phyloP scores from a whole-genome alignment of 2,329 filamentous ascomycete species.

The Fusarium sp. region DNA sequence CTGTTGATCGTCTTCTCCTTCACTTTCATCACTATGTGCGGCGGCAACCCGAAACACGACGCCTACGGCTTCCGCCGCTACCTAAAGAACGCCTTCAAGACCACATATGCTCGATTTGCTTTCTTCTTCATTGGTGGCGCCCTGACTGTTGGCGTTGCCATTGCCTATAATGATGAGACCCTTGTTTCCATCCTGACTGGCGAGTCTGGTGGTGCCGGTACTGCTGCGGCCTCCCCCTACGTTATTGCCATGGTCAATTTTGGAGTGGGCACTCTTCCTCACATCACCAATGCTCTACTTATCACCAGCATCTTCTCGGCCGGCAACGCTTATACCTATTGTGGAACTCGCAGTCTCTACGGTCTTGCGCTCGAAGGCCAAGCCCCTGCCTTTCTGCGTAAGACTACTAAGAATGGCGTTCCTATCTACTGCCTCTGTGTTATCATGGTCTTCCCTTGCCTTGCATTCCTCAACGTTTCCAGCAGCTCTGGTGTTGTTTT shows the following conservation, averaged over 20 bases:
- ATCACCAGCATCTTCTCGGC: constrained; percentile 55
- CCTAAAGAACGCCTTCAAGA: constrained; percentile 66
- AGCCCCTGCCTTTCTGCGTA: constrained; percentile 64
- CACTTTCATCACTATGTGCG: constrained; percentile 72
- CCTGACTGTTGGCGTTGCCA: constrained; percentile 72
- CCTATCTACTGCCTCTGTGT: constrained; percentile 70
- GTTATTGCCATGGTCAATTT: constrained; percentile 64
- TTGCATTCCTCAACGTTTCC: constrained; percentile 66
- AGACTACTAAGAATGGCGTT: constrained; percentile 71
- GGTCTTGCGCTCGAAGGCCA: constrained; percentile 64
- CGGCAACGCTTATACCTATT: constrained; percentile 58
- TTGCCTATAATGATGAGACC: constrained; percentile 66
- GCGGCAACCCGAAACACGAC: constrained; percentile 70
- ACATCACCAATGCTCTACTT: constrained; percentile 68
- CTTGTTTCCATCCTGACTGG: constrained; percentile 57
- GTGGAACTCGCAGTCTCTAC: constrained; percentile 64
- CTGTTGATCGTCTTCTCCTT: constrained; percentile 67
- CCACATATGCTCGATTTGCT: constrained; percentile 65
- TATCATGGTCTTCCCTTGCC: constrained; percentile 67
- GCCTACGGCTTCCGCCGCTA: constrained; percentile 72
- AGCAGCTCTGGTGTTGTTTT: constrained; percentile 63
- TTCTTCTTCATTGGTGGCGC: constrained; percentile 57
- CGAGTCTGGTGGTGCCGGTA: constrained; percentile 51
- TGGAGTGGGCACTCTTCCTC: constrained; percentile 65
- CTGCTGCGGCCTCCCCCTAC: constrained; percentile 65